Base-by-base conservation (phyloP, 1,284 basidiomycete genomes). In the Ceratobasidium papillatum region DNA sequence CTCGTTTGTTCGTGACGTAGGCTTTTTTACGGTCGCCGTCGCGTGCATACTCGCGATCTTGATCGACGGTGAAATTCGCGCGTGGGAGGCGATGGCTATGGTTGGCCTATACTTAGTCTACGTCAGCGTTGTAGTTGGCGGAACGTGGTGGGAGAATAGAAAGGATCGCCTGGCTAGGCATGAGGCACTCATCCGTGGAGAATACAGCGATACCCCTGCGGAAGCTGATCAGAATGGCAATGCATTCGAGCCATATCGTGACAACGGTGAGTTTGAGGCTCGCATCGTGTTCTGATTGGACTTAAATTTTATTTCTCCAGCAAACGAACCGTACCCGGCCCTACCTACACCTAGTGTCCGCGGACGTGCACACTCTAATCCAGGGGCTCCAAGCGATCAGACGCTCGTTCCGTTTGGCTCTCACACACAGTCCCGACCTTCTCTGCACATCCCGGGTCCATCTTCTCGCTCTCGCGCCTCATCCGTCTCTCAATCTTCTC, bases 1-100 rank as follows among this genome's bases (percentile, higher is more conserved):
- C 47, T 91, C 94, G 0, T 99, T 99, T 83, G 83, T 98, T 17
- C 91, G 98, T 43, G 98, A 99, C 81, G 93, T 96, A 36, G 90
- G 93, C 22, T 99, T 99, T 86, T 98, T 98, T 83, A 91, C 93
- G 12, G 79, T 89, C 3, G 94, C 96, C 0, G 90, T 99, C 47
- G 78, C 85, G 8, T 79, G 94, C 14, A 86, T 96, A 1, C 86
- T 99, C 22, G 80, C 86, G 32, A 94, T 95, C 66, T 86, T 99
- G 0, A 89, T 87, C 80, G 96, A 99, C 80, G 91, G 91, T 2
- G 82, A 85, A 56, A 90, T 99, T 45, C 85, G 86, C 30, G 82
- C 87, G 11, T 89, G 87, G 86, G 97, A 99, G 81, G 91, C 94
- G 0, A 86, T 85, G 1, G 76, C 85, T 1, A 89, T 99, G 83